Conservation (phyloP, 1,284 basidiomycete genomes). For the Naganishia sp. region DNA sequence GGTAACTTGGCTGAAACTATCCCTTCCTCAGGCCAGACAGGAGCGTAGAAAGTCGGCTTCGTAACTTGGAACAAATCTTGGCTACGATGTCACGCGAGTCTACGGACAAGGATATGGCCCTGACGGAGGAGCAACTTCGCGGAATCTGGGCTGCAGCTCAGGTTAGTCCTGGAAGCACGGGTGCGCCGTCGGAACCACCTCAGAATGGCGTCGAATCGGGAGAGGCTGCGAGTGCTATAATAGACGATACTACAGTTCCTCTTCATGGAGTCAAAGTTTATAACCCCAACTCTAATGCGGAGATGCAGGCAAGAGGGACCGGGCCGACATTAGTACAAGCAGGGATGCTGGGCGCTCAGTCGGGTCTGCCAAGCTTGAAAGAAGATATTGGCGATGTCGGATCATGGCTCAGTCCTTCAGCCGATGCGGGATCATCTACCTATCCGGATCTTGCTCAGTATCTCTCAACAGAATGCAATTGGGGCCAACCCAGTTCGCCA, state of each 20-base stretch:
- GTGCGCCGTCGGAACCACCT: slow-evolving; percentile 18
- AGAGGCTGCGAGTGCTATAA: slow-evolving; percentile 19
- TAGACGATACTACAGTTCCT: slow-evolving; percentile 28
- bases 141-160: slow-evolving; percentile 41
- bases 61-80: slow-evolving; percentile 41
- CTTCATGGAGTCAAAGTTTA: no score
- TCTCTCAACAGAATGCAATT: not conserved
- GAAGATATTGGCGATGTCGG: not conserved
- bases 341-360: not conserved
- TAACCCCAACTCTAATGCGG: no score
- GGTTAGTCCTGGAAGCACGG: slow-evolving; percentile 36
- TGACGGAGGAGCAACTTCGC: slow-evolving; percentile 39
- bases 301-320: no score
- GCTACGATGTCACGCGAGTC: slow-evolving; percentile 38
- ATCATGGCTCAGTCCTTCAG: not conserved
- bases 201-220: not conserved
- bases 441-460: slow-evolving; percentile 1
- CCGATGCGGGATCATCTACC: not conserved
- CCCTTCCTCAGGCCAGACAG: slow-evolving; percentile 36
- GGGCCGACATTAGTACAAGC: no score
- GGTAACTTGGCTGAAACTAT: not conserved
- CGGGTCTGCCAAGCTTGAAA: not conserved
- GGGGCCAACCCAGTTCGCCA: slow-evolving; percentile 1
- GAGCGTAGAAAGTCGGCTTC: slow-evolving; percentile 40
- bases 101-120: slow-evolving; percentile 33